Percentiles rank a stretch among this genome's conserved stretches.
phyloP scores from a whole-genome alignment of 2,329 filamentous ascomycete species.

The Amesomyces nigricolor region DNA sequence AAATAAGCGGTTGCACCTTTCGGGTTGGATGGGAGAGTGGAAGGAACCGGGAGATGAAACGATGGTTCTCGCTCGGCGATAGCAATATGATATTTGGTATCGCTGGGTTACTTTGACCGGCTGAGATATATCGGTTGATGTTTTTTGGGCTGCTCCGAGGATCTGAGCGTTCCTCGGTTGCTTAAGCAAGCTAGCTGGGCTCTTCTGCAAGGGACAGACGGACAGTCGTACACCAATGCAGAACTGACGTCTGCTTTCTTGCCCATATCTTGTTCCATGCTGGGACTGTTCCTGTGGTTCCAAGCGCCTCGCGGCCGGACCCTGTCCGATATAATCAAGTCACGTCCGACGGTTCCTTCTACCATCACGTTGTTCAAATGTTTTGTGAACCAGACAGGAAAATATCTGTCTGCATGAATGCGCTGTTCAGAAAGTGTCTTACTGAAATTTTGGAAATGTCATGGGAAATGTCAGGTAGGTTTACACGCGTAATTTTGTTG shows the following conservation, averaged over 20 bases:
- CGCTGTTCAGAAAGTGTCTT: too few species aligned
- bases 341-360: neutral
- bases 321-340: slow-evolving; percentile 35
- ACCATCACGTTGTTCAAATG: neutral
- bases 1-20: slow-evolving; percentile 23
- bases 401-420: too few species aligned
- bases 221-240: slow-evolving; percentile 30
- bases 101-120: slow-evolving; percentile 14
- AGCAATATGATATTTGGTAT: slow-evolving; percentile 13
- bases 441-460: too few species aligned
- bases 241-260: slow-evolving; percentile 33
- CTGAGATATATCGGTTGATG: slow-evolving; percentile 22
- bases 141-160: slow-evolving; percentile 21
- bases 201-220: slow-evolving; percentile 38
- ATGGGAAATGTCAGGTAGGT: too few species aligned
- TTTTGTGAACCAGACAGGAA: neutral
- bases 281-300: slow-evolving; percentile 17
- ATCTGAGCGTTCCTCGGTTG: slow-evolving; percentile 13
- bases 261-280: slow-evolving; percentile 17
- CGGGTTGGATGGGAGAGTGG: neutral
- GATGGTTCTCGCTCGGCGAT: slow-evolving; percentile 10
- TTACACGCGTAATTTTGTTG: too few species aligned
- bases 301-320: slow-evolving; percentile 30
- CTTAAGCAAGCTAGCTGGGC: slow-evolving; percentile 37
- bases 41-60: slow-evolving; percentile 2